Conservation (phyloP, 1,139 yeast species). For the Yamadazyma aaseri region DNA sequence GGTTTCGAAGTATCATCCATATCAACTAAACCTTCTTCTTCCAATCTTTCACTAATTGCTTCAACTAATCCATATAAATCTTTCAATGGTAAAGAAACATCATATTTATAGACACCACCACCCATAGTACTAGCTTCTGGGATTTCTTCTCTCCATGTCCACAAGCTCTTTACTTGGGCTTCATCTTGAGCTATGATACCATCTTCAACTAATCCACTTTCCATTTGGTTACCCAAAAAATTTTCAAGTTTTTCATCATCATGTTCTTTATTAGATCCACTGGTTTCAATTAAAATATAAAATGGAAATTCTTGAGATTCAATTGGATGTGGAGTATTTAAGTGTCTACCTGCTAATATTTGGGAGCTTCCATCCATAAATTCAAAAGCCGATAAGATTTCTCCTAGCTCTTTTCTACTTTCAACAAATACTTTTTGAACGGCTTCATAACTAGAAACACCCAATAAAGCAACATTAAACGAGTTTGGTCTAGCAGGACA, state of each 20-base stretch:
- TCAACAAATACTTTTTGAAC: constrained; percentile 80
- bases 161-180: constrained; percentile 73
- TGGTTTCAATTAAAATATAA: constrained; percentile 87
- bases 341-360: constrained; percentile 55
- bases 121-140: constrained; percentile 83
- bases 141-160: constrained; percentile 94
- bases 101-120: constrained; percentile 97
- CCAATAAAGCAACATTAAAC: constrained; percentile 85
- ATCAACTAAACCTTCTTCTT: constrained; percentile 58
- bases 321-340: constrained; percentile 68
- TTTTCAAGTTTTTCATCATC: constrained; percentile 76
- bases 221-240: constrained; percentile 83
- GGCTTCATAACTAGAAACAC: constrained; percentile 74
- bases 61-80: constrained; percentile 80
- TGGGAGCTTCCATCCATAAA: constrained; percentile 87
- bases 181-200: constrained; percentile 97
- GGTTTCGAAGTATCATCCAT: constrained; percentile 66
- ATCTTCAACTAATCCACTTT: constrained; percentile 76
- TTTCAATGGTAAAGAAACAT: constrained; percentile 82
- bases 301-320: constrained; percentile 77
- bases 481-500: constrained; percentile 93
- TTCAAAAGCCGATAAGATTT: constrained; percentile 89
- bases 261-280: constrained; percentile 88
- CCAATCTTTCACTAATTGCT: constrained; percentile 61
- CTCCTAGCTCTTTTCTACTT: constrained; percentile 78